Conservation (phyloP, 1,284 basidiomycete genomes). For the Heterobasidion irregulare region DNA sequence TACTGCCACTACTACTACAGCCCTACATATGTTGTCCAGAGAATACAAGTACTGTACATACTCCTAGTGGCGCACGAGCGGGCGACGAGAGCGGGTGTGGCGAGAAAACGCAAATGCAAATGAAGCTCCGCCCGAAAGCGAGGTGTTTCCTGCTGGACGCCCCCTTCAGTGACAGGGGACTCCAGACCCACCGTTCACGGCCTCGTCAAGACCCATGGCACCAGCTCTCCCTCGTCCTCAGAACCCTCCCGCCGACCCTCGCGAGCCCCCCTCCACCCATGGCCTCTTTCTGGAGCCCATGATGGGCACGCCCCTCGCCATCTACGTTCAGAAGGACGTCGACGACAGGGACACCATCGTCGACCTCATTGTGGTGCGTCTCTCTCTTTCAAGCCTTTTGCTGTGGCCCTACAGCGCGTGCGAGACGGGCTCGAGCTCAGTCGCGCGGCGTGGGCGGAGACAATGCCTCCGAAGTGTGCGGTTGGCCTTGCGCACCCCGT, state of each 20-base stretch:
- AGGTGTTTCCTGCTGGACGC: background rate
- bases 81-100: background rate
- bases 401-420: background rate
- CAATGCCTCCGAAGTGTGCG: background rate
- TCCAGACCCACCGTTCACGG: constrained; percentile 28
- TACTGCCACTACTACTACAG: too few relatives aligned
- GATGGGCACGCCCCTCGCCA: constrained; percentile 62
- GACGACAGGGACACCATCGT: constrained; percentile 54
- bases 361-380: constrained; percentile 54
- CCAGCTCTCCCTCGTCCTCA: constrained; percentile 49
- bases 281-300: constrained; percentile 70
- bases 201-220: constrained; percentile 67
- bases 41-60: too few relatives aligned
- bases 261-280: constrained; percentile 18
- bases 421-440: too few relatives aligned
- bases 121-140: constrained; percentile 17
- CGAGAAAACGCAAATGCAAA: background rate
- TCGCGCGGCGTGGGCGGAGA: too few relatives aligned
- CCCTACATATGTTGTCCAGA: too few relatives aligned
- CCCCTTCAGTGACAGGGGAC: constrained; percentile 20
- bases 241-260: constrained; percentile 9
- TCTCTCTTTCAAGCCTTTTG: background rate
- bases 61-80: background rate
- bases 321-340: constrained; percentile 76
- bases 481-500: background rate